Conservation (phyloP, 768 basidiomycete genomes). For the Megacollybia marginata region DNA sequence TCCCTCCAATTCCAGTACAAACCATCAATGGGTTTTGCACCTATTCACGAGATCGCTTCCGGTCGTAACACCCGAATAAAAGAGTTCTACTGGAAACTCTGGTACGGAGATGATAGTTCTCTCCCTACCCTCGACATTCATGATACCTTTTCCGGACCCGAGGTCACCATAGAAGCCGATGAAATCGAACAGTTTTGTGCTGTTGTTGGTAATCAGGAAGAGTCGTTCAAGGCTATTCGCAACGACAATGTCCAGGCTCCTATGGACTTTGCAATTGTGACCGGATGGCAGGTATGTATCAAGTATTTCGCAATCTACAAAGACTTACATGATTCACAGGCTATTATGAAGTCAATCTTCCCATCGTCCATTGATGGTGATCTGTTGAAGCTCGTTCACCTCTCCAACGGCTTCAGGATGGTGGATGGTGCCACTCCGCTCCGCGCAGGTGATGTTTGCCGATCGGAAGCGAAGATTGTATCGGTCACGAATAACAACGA, state of each 20-base stretch:
- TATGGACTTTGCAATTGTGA: slow-evolving; percentile 98
- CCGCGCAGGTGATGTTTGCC: slow-evolving; percentile 82
- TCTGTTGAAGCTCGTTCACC: slow-evolving; percentile 90
- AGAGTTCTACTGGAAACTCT: slow-evolving; percentile 96
- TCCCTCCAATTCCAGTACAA: slow-evolving; percentile 78
- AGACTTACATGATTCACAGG: slow-evolving; percentile 35
- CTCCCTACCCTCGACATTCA: slow-evolving; percentile 76
- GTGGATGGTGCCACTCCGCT: slow-evolving; percentile 72
- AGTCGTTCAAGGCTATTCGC: slow-evolving; percentile 78
- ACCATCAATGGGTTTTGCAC: slow-evolving; percentile 81
- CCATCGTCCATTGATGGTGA: slow-evolving; percentile 89
- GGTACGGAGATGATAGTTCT: slow-evolving; percentile 84
- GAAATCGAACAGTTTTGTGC: slow-evolving; percentile 87
- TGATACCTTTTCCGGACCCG: slow-evolving; percentile 81
- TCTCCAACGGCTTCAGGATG: slow-evolving; percentile 94
- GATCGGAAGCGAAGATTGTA: slow-evolving; percentile 79
- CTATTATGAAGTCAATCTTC: slow-evolving; percentile 99
- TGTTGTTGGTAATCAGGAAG: slow-evolving; percentile 90
- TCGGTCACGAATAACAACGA: slow-evolving; percentile 87
- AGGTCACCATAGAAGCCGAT: slow-evolving; percentile 69
- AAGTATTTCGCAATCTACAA: neutral
- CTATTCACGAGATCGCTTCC: slow-evolving; percentile 84
- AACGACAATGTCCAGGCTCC: slow-evolving; percentile 74
- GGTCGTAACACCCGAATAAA: slow-evolving; percentile 89
- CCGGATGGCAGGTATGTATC: slow-evolving; percentile 88